Base-by-base conservation (phyloP, 495 filamentous ascomycete species). In the Platismatia glauca region DNA sequence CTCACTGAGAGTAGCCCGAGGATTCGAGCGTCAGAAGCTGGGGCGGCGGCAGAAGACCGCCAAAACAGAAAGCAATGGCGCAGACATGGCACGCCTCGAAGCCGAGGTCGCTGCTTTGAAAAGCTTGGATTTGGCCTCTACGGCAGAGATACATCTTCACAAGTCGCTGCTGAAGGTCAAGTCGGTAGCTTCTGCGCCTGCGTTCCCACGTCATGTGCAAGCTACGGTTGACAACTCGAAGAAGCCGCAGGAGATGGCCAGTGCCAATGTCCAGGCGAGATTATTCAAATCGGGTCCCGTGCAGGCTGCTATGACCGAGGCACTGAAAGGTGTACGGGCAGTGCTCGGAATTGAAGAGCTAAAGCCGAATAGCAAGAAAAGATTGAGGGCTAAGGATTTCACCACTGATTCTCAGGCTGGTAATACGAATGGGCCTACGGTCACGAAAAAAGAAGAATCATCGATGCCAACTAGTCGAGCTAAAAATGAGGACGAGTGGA, bases 21-120 rank as follows among this genome's bases (percentile, higher is more conserved):
- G 89, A 20, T 93, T 93, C 72, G 92, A 96, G 75, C 79, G 90
- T 66, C 92, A 96, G 74, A 96, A 95, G 62, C 79, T 91, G 52
- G 84, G 88, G 37, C 86, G 90, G 59, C 77, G 91, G 41, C 77
- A 88, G 29, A 91, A 88, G 72, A 84, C 84, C 34, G 84, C 86
- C 3, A 81, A 78, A 66, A 58, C 72, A 27, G 77, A 80, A n/a
- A 74, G 80, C 20, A 77, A 78, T 24, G 71, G 75, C 44, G 3
- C 63, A 67, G 66, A 69, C 68, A 22, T 61, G 71, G 66, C 29
- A 69, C 73, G 39, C 76, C 72, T 94, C n/a, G 81, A 86, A 64
- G 82, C 80, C 56, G 92, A 96, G 74, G 79, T 91, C 48, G 76
- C 81, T 34, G 86, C 85, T 38, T 71, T 95, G 62, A 97, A 83